Conservation (phyloP, 768 basidiomycete genomes). For the Clavulina sp. region DNA sequence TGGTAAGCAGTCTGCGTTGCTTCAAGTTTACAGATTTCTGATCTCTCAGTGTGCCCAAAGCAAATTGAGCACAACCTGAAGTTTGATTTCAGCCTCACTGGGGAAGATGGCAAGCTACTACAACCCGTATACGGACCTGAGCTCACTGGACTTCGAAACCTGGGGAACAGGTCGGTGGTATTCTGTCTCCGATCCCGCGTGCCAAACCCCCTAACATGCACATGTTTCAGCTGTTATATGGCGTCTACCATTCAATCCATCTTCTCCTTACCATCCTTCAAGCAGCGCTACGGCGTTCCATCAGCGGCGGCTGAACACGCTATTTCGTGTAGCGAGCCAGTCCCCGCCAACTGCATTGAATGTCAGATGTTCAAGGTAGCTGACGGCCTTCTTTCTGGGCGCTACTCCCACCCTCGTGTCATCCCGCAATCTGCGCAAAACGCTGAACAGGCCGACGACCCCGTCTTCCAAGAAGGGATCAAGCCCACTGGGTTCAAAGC, state of each 20-base stretch:
- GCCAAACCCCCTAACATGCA: conserved; percentile 3
- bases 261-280: conserved; percentile 67
- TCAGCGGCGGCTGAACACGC: conserved; percentile 34
- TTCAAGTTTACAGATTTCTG: background rate
- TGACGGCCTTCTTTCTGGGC: conserved; percentile 82
- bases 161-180: conserved; percentile 90
- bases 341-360: conserved; percentile 78
- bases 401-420: conserved; percentile 52
- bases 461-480: conserved; percentile 67
- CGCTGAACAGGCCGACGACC: background rate
- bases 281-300: conserved; percentile 40
- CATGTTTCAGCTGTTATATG: conserved; percentile 71
- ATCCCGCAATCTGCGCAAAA: conserved; percentile 2
- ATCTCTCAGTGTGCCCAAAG: conserved; percentile 19
- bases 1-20: conserved; percentile 31
- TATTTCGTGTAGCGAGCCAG: conserved; percentile 38
- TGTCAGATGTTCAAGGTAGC: conserved; percentile 89
- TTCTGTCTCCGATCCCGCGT: conserved; percentile 1
- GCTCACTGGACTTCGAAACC: conserved; percentile 74
- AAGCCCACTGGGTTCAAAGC: conserved; percentile 72
- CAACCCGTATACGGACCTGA: conserved; percentile 80
- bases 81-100: conserved; percentile 84
- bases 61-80: conserved; percentile 94
- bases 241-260: conserved; percentile 79
- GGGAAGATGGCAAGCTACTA: conserved; percentile 71